Conservation (phyloP, 768 basidiomycete genomes). For the Tephrocybe sp. region DNA sequence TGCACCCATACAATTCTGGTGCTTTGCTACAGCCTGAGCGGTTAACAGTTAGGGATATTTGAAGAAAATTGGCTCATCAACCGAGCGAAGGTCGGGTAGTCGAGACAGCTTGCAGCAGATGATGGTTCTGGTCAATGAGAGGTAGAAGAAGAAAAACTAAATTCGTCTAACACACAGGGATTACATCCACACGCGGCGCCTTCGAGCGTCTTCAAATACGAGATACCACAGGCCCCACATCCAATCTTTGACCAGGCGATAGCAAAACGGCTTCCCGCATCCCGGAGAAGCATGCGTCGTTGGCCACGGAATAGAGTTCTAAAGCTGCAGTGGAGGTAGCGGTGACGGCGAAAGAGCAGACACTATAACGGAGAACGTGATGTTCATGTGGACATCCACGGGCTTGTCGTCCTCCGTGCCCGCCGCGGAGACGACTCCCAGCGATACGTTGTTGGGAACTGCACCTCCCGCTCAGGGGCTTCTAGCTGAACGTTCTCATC, state of each 20-base stretch:
- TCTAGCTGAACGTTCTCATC: conserved; percentile 37
- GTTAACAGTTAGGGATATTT: no score
- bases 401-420: background rate
- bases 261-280: conserved; percentile 57
- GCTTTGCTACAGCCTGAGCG: no score
- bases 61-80: no score
- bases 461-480: conserved; percentile 26
- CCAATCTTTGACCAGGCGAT: conserved; percentile 66
- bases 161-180: no score
- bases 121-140: no score
- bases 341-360: conserved; percentile 11
- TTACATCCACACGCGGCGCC: conserved; percentile 9
- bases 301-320: conserved; percentile 7
- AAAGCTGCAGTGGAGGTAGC: background rate
- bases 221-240: conserved; percentile 67
- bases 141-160: no score
- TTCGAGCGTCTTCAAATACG: conserved; percentile 61
- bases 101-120: no score
- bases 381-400: conserved; percentile 30
- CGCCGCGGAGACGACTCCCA: conserved; percentile 62
- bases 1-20: no score
- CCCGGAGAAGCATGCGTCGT: conserved; percentile 56
- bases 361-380: conserved; percentile 57
- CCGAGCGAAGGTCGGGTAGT: no score
- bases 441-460: conserved; percentile 60